Evolutionary conservation across 208 protist species (phyloP), one percentile per base, ranked within the genome.

Genomic region (Polymyxa betae): DNA sequence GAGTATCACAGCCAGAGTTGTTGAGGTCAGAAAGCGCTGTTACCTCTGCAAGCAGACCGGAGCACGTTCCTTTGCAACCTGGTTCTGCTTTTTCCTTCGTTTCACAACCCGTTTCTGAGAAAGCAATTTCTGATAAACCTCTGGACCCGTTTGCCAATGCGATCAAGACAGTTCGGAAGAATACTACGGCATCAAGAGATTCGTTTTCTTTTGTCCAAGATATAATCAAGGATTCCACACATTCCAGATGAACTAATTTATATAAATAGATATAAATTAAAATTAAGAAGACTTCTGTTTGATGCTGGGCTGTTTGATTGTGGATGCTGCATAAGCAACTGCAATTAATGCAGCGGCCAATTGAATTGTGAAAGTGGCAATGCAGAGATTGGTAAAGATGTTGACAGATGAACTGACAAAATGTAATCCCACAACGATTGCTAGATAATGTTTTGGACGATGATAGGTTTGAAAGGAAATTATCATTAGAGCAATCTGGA

Each of bases 201-300:
- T 40, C 16, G 5, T 82, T 82, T n/a, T 5, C 72, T 5, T 82
- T 82, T n/a, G 72, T 82, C 16, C 72, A 82, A 35, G 72, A 82
- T 82, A 82, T 82, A 20, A 82, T 82, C 16, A 82, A 82, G 40
- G 72, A n/a, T 43, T n/a, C 72, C 49, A 60, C 49, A 60, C 24
- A 24, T 29, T 5, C 49, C 5, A 29, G 49, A 24, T 29, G 5
- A 60, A 60, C 12, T 60, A 24, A 60, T 60, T 60, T 60, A 60
- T 60, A 29, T 60, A 24, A 60, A 60, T 60, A 60, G 49, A 60
- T 60, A 29, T 24, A 60, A 29, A 60, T 60, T 60, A 60, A 5
- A 60, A 29, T 5, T 5, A 60, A 60, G 49, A n/a, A n/a, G n/a
- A n/a, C n/a, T n/a, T n/a, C 24, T 60, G 49, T 60, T 60, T 60